Percentiles rank a stretch among this genome's conserved stretches.
phyloP scores from a whole-genome alignment of 257 asterid species.

The Solanum chiquidenum region DNA sequence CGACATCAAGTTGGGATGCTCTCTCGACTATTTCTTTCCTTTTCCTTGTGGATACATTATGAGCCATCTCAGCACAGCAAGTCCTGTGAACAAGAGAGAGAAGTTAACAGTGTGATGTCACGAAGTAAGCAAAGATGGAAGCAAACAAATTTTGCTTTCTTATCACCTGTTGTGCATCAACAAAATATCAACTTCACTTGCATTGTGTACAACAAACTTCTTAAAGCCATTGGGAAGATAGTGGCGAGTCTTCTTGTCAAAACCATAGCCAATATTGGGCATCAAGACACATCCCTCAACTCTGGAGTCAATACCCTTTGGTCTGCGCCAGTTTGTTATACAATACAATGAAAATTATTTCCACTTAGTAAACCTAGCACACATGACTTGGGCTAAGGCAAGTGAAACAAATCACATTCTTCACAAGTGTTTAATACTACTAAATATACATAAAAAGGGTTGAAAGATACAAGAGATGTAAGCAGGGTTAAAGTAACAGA shows the following conservation, averaged over 20 bases:
- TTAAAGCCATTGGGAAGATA: slow-evolving; percentile 55
- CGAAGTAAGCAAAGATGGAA: too few relatives aligned
- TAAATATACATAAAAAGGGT: background rate
- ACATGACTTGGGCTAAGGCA: background rate
- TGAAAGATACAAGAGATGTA: background rate
- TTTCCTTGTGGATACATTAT: slow-evolving; percentile 47
- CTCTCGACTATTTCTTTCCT: slow-evolving; percentile 59
- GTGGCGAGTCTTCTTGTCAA: slow-evolving; percentile 63
- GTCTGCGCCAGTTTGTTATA: slow-evolving; percentile 47
- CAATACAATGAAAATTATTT: background rate
- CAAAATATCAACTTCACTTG: slow-evolving; percentile 46
- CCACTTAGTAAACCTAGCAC: background rate
- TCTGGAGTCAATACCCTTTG: slow-evolving; percentile 70
- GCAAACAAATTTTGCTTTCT: rapidly evolving
- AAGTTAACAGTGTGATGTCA: background rate
- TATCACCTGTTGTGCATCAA: slow-evolving; percentile 68
- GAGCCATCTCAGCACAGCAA: slow-evolving; percentile 65
- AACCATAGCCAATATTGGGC: slow-evolving; percentile 72
- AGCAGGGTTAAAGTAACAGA: slow-evolving; percentile 37
- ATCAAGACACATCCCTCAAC: slow-evolving; percentile 54
- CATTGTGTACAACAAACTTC: slow-evolving; percentile 60
- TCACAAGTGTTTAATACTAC: background rate
- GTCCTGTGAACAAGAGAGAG: slow-evolving; percentile 13
- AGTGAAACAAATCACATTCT: background rate
- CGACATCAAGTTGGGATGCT: slow-evolving; percentile 57